These are phyloP conservation scores for Colletotrichum sansevieriae DNA, from an alignment of 2,329 filamentous ascomycete genomes.

Conservation along the genomic window DNA sequence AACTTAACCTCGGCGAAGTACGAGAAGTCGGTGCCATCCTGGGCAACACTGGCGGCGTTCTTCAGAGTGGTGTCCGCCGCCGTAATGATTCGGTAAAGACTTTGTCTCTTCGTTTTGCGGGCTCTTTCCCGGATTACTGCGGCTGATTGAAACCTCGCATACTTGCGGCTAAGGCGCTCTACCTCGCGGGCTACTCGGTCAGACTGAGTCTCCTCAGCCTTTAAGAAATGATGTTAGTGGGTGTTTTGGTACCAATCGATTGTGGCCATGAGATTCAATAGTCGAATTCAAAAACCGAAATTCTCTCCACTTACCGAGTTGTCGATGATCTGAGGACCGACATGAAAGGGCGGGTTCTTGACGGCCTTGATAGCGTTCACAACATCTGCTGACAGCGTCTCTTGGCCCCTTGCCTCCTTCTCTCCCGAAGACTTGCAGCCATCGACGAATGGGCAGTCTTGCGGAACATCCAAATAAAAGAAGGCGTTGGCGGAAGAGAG, in stretches of 20 bases:
- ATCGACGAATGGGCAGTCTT: conserved; percentile 46
- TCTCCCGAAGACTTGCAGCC: conserved; percentile 46
- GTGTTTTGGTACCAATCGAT: not conserved
- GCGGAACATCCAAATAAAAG: conserved; percentile 56
- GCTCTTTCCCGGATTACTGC: conserved; percentile 42
- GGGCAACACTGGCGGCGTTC: conserved; percentile 68
- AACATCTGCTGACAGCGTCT: conserved; percentile 20
- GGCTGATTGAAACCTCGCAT: conserved; percentile 47
- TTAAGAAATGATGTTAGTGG: not conserved
- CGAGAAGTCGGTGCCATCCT: conserved; percentile 75
- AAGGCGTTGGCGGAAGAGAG: conserved; percentile 61
- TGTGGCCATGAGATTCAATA: not conserved
- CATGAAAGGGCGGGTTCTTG: conserved; percentile 53
- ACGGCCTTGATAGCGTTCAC: conserved; percentile 39
- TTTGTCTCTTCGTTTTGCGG: conserved; percentile 53
- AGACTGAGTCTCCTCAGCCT: conserved; percentile 51
- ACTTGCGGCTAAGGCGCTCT: conserved; percentile 56
- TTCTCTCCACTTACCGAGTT: conserved; percentile 1
- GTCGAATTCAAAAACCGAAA: not conserved
- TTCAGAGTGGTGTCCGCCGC: conserved; percentile 60
- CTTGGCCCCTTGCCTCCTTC: conserved; percentile 35
- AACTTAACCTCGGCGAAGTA: conserved; percentile 72
- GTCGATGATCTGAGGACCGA: conserved; percentile 21
- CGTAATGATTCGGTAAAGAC: conserved; percentile 61
- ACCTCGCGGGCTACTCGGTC: conserved; percentile 55